Evolutionary conservation across 140 eudicot species (phyloP).

Genomic region (Senecio squalidus): DNA sequence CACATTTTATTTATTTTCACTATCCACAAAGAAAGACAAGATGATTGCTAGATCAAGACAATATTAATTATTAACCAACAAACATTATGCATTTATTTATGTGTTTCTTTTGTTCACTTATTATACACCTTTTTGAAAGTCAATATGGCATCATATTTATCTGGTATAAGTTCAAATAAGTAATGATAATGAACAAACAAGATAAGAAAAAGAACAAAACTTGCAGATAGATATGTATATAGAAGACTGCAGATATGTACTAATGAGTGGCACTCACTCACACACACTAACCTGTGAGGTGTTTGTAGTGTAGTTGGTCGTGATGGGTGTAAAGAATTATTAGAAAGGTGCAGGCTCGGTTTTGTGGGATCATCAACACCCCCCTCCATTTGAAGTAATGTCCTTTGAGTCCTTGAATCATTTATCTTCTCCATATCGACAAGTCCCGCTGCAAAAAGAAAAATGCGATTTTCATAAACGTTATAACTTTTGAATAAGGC

Average conservation of each 20-base stretch:
- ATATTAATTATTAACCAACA: slow-evolving; percentile 22
- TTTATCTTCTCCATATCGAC: slow-evolving; percentile 36
- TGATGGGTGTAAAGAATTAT: slow-evolving; percentile 36
- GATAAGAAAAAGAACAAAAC: slow-evolving; percentile 23
- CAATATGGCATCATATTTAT: slow-evolving; percentile 20
- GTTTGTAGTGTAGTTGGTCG: slow-evolving; percentile 37
- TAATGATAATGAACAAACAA: slow-evolving; percentile 33
- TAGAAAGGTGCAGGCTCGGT: slow-evolving; percentile 16
- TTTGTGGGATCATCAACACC: slow-evolving; percentile 28
- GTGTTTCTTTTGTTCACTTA: slow-evolving; percentile 29
- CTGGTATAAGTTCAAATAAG: slow-evolving; percentile 15
- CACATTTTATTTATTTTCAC: slow-evolving; percentile 1
- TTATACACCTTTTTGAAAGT: slow-evolving; percentile 34
- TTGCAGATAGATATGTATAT: slow-evolving; percentile 8
- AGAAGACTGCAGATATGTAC: slow-evolving; percentile 16
- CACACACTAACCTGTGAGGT: slow-evolving; percentile 52
- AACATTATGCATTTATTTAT: slow-evolving; percentile 24
- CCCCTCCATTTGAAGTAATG: slow-evolving; percentile 24
- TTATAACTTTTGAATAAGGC: no score
- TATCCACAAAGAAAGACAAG: slow-evolving; percentile 28
- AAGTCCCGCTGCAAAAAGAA: slow-evolving; percentile 37
- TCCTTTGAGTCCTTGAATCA: slow-evolving; percentile 26
- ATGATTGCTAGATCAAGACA: slow-evolving; percentile 26
- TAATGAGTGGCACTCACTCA: slow-evolving; percentile 12
- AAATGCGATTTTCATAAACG: no score